A percentile compares a stretch with the other conserved stretches of the same genome.
Conservation (phyloP, 2,329 filamentous ascomycete genomes). For the Emmonsiellopsis sp. region DNA sequence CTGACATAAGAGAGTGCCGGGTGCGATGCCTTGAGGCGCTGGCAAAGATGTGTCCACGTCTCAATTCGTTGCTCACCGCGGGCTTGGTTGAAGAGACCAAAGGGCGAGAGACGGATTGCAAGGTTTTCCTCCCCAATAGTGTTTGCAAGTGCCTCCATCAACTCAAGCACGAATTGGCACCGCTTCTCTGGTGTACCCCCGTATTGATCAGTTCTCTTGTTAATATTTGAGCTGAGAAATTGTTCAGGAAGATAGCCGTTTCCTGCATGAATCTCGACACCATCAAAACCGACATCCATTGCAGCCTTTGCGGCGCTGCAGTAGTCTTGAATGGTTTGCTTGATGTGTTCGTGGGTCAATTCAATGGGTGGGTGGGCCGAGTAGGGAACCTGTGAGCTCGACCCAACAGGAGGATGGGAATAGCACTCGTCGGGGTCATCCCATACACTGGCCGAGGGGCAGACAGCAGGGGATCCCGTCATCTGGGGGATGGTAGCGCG, state of each 20-base stretch:
- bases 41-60: constrained; percentile 45
- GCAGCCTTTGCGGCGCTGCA: constrained; percentile 40
- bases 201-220: constrained; percentile 42
- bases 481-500: constrained; percentile 36
- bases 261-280: constrained; percentile 41
- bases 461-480: constrained; percentile 30
- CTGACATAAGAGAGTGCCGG: constrained; percentile 44
- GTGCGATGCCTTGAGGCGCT: constrained; percentile 37
- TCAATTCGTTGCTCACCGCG: constrained; percentile 44
- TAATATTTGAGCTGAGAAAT: constrained; percentile 43
- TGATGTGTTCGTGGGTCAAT: constrained; percentile 39
- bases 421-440: constrained; percentile 37
- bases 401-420: constrained; percentile 30
- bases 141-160: constrained; percentile 39
- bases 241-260: constrained; percentile 48
- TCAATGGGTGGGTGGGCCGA: constrained; percentile 36
- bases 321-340: constrained; percentile 36
- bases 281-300: constrained; percentile 47
- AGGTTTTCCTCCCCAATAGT: constrained; percentile 39
- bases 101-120: constrained; percentile 40
- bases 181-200: constrained; percentile 44
- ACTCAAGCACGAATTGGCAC: constrained; percentile 48
- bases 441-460: constrained; percentile 37
- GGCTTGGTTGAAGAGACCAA: constrained; percentile 45
- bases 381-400: constrained; percentile 29